A percentile compares a stretch with the other conserved stretches of the same genome.
Conservation (phyloP, 2,329 filamentous ascomycete species). For the Paraphaeosphaeria minitans region DNA sequence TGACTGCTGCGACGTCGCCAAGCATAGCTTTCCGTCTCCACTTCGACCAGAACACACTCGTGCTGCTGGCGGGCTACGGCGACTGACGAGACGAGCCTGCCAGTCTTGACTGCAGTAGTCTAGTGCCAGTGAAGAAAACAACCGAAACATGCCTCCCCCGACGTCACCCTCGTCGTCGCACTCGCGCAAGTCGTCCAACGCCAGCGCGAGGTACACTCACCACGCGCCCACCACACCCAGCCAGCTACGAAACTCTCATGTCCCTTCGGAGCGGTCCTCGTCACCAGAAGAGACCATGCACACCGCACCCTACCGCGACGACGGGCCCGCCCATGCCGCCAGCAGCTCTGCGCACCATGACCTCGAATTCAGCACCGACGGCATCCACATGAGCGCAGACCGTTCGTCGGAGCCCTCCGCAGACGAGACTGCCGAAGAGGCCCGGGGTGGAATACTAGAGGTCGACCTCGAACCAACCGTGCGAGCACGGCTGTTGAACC, state of each 20-base stretch:
- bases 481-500: conserved; percentile 46
- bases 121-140: not conserved
- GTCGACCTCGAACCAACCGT: conserved; percentile 41
- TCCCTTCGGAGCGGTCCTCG: conserved; percentile 47
- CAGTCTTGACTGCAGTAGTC: not conserved
- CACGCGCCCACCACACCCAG: conserved; percentile 46
- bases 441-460: conserved; percentile 27
- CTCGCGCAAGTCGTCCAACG: conserved; percentile 39
- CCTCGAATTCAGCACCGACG: conserved; percentile 33
- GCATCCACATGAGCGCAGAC: conserved; percentile 42
- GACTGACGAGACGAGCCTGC: conserved; percentile 13
- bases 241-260: conserved; percentile 50
- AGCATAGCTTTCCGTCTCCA: conserved; percentile 10
- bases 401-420: conserved; percentile 34
- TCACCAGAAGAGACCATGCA: conserved; percentile 51
- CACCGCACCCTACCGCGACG: conserved; percentile 26
- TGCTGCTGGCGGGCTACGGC: conserved; percentile 23
- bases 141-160: conserved; percentile 26
- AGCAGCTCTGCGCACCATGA: conserved; percentile 20
- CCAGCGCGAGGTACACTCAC: conserved; percentile 34
- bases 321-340: conserved; percentile 24
- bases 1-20: not conserved
- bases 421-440: conserved; percentile 26
- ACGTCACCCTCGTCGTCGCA: conserved; percentile 21
- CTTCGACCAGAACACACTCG: conserved; percentile 13